Conservation (phyloP, 148 eudicot species). For the Spergularia bocconei region DNA sequence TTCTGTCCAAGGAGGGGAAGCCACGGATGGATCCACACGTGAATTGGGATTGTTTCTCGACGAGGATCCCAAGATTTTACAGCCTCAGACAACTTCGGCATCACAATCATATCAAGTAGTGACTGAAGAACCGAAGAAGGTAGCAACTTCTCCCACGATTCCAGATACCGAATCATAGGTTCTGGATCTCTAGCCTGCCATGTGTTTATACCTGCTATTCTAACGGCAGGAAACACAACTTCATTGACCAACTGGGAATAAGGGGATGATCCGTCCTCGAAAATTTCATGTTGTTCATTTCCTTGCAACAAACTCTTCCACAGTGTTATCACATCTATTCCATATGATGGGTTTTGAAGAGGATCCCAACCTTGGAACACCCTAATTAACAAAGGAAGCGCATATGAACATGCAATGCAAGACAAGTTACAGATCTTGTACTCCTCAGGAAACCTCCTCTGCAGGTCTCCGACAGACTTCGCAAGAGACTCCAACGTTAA, state of each 20-base stretch:
- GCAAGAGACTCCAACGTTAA: constrained; percentile 68
- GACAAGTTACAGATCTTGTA: constrained; percentile 76
- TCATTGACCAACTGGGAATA: constrained; percentile 72
- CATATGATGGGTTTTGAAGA: constrained; percentile 67
- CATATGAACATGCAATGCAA: constrained; percentile 69
- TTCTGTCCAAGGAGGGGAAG: constrained; percentile 72
- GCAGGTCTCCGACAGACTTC: constrained; percentile 49
- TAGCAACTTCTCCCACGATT: constrained; percentile 74
- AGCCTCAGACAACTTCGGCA: constrained; percentile 79
- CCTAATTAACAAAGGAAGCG: constrained; percentile 70
- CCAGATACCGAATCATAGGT: constrained; percentile 76
- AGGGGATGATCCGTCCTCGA: constrained; percentile 52
- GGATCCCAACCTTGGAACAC: constrained; percentile 95
- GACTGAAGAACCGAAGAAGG: constrained; percentile 59
- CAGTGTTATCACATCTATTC: constrained; percentile 43
- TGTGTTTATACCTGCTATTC: constrained; percentile 76
- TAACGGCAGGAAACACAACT: constrained; percentile 85
- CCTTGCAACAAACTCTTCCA: constrained; percentile 80
- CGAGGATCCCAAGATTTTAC: constrained; percentile 87
- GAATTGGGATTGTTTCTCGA: constrained; percentile 78
- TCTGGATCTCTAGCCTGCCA: constrained; percentile 96
- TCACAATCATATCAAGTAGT: constrained; percentile 59
- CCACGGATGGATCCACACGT: constrained; percentile 94
- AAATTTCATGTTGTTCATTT: constrained; percentile 42
- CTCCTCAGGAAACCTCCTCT: constrained; percentile 52